These are phyloP conservation scores for Dictyostelium firmibasis DNA, from an alignment of 78 protist genomes.

Conservation along the genomic window DNA sequence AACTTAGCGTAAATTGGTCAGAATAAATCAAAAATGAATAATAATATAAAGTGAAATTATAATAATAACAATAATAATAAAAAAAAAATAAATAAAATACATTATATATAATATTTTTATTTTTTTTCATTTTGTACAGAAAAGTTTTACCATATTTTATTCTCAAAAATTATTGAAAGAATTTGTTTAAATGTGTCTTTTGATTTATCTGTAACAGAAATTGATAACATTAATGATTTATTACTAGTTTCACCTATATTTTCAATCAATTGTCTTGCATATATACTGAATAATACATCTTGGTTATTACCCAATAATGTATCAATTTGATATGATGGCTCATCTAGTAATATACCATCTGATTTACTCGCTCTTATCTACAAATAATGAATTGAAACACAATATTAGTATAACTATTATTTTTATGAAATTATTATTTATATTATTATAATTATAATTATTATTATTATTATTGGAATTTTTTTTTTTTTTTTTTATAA, in stretches of 20 bases:
- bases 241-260: background rate
- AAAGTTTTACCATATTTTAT: constrained; percentile 59
- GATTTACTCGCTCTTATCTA: constrained; percentile 48
- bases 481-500: no score
- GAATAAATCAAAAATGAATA: constrained; percentile 13
- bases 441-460: no score
- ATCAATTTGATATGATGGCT: constrained; percentile 42
- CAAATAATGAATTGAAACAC: no score
- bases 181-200: constrained; percentile 64
- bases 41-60: background rate
- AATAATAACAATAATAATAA: background rate
- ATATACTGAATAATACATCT: constrained; percentile 26
- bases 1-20: constrained; percentile 73
- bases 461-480: no score
- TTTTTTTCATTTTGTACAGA: background rate
- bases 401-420: no score
- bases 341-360: constrained; percentile 25
- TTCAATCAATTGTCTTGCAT: constrained; percentile 76
- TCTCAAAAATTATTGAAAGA: background rate
- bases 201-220: constrained; percentile 37
- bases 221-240: constrained; percentile 38
- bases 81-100: background rate
- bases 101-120: background rate
- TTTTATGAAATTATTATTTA: no score
- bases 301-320: constrained; percentile 48